Conservation (phyloP, 306 rosid species). For the Vicia villosa region DNA sequence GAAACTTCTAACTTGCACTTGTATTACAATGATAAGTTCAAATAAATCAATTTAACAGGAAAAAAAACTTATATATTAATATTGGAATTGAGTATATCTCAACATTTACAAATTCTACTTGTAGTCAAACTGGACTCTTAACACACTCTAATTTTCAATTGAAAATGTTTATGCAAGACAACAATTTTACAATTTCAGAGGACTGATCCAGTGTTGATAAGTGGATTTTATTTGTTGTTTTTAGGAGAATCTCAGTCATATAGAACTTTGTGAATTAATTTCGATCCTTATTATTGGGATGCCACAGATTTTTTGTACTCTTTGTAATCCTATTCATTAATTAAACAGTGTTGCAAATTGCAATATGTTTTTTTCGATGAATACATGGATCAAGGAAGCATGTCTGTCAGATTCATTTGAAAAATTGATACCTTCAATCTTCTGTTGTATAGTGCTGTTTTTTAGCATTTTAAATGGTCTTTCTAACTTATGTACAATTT, state of each 20-base stretch:
- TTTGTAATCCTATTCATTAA: conserved; percentile 51
- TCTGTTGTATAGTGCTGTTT: conserved; percentile 28
- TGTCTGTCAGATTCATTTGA: conserved; percentile 70
- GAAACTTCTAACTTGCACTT: no score
- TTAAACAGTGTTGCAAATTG: conserved; percentile 32
- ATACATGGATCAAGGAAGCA: conserved; percentile 61
- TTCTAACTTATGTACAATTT: conserved; percentile 46
- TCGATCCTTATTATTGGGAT: conserved; percentile 37
- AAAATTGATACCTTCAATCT: conserved; percentile 28
- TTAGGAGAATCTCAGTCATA: conserved; percentile 45
- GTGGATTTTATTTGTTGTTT: conserved; percentile 26
- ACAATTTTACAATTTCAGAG: conserved; percentile 32
- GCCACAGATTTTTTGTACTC: conserved; percentile 32
- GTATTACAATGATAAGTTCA: no score
- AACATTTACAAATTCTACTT: neutral
- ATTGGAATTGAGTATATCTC: neutral
- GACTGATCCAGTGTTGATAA: conserved; percentile 47
- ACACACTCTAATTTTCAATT: neutral
- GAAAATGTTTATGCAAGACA: conserved; percentile 25
- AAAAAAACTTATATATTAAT: no score
- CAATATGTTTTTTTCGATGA: conserved; percentile 34
- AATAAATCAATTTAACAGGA: no score
- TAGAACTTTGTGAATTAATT: conserved; percentile 41
- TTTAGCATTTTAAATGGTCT: conserved; percentile 48
- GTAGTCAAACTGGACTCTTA: neutral